These are phyloP conservation scores for Neurospora sp. DNA, from an alignment of 495 filamentous ascomycete species.

Conservation along the genomic window DNA sequence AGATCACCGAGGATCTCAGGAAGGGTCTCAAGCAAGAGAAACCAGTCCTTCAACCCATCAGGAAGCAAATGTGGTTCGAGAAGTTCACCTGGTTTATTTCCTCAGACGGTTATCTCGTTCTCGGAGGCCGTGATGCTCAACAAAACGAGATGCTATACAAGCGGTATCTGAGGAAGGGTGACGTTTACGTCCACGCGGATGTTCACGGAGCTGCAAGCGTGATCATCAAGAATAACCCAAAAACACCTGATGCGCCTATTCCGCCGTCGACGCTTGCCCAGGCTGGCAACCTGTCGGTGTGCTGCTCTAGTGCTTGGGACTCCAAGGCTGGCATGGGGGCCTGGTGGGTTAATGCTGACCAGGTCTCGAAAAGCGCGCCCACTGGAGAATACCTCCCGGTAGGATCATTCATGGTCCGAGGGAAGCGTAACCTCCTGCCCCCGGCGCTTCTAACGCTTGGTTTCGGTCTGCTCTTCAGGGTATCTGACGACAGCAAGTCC, in stretches of 20 bases:
- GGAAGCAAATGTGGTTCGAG: slow-evolving; percentile 86
- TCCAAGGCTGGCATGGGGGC: slow-evolving; percentile 90
- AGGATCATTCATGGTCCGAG: slow-evolving; percentile 65
- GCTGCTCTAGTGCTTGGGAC: slow-evolving; percentile 84
- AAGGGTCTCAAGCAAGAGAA: slow-evolving; percentile 88
- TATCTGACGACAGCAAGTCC: slow-evolving; percentile 79
- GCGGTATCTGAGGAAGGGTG: slow-evolving; percentile 74
- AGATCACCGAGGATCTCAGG: slow-evolving; percentile 76
- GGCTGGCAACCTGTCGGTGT: slow-evolving; percentile 73
- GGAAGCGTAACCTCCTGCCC: slow-evolving; percentile 82
- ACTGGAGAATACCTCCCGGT: slow-evolving; percentile 69
- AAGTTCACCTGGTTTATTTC: slow-evolving; percentile 94
- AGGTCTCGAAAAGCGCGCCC: slow-evolving; percentile 73
- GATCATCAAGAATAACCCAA: slow-evolving; percentile 75
- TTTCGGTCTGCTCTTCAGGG: slow-evolving; percentile 74
- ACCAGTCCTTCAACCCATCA: slow-evolving; percentile 68
- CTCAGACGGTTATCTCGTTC: slow-evolving; percentile 87
- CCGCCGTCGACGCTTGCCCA: slow-evolving; percentile 86
- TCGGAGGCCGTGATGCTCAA: slow-evolving; percentile 77
- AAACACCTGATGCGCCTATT: slow-evolving; percentile 69
- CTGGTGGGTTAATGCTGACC: slow-evolving; percentile 83
- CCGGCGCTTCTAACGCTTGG: slow-evolving; percentile 82
- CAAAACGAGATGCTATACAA: slow-evolving; percentile 88
- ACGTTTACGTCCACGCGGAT: slow-evolving; percentile 88
- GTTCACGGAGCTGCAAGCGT: slow-evolving; percentile 72